These are phyloP conservation scores for Trichophyton equinum DNA, from an alignment of 2,329 filamentous ascomycete species.

Conservation along the genomic window DNA sequence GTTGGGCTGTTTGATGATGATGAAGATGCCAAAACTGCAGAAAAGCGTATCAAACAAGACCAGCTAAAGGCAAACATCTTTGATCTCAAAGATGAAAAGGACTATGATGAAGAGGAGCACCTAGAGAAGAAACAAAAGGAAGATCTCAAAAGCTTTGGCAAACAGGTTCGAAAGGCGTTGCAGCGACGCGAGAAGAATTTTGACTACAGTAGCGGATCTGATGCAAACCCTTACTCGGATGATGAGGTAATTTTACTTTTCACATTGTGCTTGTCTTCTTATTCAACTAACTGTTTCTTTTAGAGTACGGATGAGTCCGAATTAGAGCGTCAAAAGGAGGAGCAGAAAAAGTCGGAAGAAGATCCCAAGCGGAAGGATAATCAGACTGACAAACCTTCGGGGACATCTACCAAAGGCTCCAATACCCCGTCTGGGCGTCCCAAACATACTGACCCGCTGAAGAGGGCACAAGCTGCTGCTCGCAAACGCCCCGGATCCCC, in stretches of 20 bases:
- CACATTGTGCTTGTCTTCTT: conserved; percentile 11
- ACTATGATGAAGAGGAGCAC: conserved; percentile 55
- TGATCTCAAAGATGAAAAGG: conserved; percentile 60
- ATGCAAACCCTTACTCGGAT: conserved; percentile 44
- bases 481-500: conserved; percentile 80
- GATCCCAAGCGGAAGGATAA: conserved; percentile 43
- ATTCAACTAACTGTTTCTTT: conserved; percentile 10
- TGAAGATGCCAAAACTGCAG: conserved; percentile 62
- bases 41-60: conserved; percentile 61
- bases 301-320: conserved; percentile 53
- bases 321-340: conserved; percentile 48
- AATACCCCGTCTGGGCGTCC: conserved; percentile 52
- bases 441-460: conserved; percentile 41
- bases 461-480: conserved; percentile 39
- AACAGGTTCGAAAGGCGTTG: conserved; percentile 65
- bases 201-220: conserved; percentile 65
- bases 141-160: conserved; percentile 57
- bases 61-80: conserved; percentile 84
- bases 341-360: conserved; percentile 47
- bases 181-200: conserved; percentile 75
- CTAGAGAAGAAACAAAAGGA: conserved; percentile 52
- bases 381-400: conserved; percentile 36
- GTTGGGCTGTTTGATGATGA: conserved; percentile 69
- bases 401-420: conserved; percentile 54
- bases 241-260: conserved; percentile 27